phyloP scores from a whole-genome alignment of 805 yeast genomes.

The Candida nemodendra region DNA sequence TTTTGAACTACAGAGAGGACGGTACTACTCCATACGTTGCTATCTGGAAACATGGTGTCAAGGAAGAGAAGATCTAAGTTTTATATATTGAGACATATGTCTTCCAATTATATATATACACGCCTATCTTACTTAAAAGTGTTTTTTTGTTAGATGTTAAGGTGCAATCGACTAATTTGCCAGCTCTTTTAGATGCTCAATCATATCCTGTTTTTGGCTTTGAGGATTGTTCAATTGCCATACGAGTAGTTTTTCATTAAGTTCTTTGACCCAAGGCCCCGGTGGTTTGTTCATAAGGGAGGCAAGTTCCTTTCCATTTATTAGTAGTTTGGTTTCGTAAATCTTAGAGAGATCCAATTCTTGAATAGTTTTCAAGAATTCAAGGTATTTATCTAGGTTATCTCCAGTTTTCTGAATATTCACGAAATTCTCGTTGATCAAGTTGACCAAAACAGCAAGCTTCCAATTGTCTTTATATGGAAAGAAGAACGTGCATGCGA shows the following conservation, averaged over 20 bases:
- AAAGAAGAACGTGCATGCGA: conserved; percentile 58
- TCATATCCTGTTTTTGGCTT: conserved; percentile 51
- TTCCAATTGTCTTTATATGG: conserved; percentile 53
- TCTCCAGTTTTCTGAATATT: conserved; percentile 15
- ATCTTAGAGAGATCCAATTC: conserved; percentile 40
- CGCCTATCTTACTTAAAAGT: not conserved
- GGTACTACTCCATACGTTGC: conserved; percentile 97
- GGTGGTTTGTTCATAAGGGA: conserved; percentile 55
- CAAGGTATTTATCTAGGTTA: conserved; percentile 31
- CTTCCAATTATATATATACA: not conserved
- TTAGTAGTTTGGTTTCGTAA: conserved; percentile 55
- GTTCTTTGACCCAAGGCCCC: conserved; percentile 80
- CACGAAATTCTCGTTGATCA: conserved; percentile 19
- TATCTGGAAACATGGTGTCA: conserved; percentile 98
- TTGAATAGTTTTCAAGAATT: conserved; percentile 34
- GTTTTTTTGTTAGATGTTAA: not conserved
- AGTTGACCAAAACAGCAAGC: conserved; percentile 30
- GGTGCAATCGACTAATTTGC: conserved; percentile 3
- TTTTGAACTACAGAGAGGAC: conserved; percentile 99
- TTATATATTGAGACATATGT: conserved; percentile 1
- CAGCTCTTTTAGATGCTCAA: conserved; percentile 37
- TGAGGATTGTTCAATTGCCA: conserved; percentile 82
- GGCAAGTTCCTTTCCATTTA: conserved; percentile 74
- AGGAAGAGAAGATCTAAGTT: conserved; percentile 81
- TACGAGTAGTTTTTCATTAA: conserved; percentile 52